Percentiles rank a stretch among this genome's conserved stretches.
Conservation (phyloP, 768 basidiomycete genomes). For the Clathrus columnatus region DNA sequence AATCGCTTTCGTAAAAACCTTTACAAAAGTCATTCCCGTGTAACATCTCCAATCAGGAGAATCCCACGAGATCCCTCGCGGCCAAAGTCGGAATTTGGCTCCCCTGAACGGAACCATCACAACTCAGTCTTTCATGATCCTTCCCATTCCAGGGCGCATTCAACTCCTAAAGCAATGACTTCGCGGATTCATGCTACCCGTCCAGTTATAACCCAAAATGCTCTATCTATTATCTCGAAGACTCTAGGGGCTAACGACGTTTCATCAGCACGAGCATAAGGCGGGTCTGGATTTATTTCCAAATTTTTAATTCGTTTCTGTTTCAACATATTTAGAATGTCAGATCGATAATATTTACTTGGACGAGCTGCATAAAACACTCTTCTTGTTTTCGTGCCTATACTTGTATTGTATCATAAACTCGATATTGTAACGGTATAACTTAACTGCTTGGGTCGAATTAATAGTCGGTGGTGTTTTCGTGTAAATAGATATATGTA, state of each 20-base stretch:
- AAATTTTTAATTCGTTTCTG: no score
- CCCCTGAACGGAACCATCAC: slow-evolving; percentile 38
- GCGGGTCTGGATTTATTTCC: no score
- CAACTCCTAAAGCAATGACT: slow-evolving; percentile 44
- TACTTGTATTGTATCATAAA: no score
- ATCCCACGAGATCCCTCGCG: slow-evolving; percentile 18
- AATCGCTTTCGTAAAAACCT: slow-evolving; percentile 14
- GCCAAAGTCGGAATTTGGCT: slow-evolving; percentile 28
- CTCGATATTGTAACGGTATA: no score
- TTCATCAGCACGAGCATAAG: background rate
- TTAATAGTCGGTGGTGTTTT: no score
- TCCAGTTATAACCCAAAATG: slow-evolving; percentile 68
- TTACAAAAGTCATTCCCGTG: slow-evolving; percentile 21
- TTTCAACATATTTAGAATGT: no score
- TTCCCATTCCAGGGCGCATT: slow-evolving; percentile 55
- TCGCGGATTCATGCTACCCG: slow-evolving; percentile 38
- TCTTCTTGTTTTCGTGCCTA: no score
- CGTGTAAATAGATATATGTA: background rate
- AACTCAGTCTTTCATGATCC: slow-evolving; percentile 27
- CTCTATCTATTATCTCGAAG: slow-evolving; percentile 54
- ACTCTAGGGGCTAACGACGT: slow-evolving; percentile 37
- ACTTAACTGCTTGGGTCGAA: no score
- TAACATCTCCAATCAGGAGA: slow-evolving; percentile 26
- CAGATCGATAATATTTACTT: no score
- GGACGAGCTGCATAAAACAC: no score